phyloP scores from a whole-genome alignment of 106 monocot species.

The Hemerocallis citrina region DNA sequence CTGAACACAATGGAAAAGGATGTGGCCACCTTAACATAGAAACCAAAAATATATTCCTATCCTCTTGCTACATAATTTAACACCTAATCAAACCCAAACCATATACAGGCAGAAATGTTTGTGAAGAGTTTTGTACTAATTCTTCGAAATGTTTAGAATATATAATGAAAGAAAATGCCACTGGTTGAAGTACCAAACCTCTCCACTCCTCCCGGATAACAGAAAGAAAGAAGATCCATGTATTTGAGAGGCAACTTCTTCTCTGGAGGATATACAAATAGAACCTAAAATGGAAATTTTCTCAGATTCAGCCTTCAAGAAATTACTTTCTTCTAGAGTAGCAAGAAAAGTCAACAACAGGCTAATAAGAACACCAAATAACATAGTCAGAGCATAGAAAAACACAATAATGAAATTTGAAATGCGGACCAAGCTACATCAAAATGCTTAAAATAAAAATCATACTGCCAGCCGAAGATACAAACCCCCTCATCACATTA shows the following conservation, averaged over 20 bases:
- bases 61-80: background rate
- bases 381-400: background rate
- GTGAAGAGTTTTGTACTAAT: too few relatives aligned
- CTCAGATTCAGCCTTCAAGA: background rate
- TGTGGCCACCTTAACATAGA: too few relatives aligned
- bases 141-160: background rate
- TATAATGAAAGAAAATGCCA: background rate
- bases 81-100: background rate
- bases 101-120: background rate
- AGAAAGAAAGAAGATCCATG: conserved; percentile 95
- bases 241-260: conserved; percentile 83
- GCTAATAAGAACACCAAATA: background rate
- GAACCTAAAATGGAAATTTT: conserved; percentile 48
- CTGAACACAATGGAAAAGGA: too few relatives aligned
- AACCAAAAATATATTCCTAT: background rate
- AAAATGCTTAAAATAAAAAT: too few relatives aligned
- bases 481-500: too few relatives aligned
- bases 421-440: too few relatives aligned
- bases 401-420: too few relatives aligned
- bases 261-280: conserved; percentile 95
- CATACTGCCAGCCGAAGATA: too few relatives aligned
- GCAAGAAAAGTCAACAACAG: background rate
- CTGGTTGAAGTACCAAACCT: conserved; percentile 38
- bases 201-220: conserved; percentile 92
- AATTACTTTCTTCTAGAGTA: background rate